phyloP scores from a whole-genome alignment of 2,329 filamentous ascomycete genomes.

The Diaporthe citrichinensis region DNA sequence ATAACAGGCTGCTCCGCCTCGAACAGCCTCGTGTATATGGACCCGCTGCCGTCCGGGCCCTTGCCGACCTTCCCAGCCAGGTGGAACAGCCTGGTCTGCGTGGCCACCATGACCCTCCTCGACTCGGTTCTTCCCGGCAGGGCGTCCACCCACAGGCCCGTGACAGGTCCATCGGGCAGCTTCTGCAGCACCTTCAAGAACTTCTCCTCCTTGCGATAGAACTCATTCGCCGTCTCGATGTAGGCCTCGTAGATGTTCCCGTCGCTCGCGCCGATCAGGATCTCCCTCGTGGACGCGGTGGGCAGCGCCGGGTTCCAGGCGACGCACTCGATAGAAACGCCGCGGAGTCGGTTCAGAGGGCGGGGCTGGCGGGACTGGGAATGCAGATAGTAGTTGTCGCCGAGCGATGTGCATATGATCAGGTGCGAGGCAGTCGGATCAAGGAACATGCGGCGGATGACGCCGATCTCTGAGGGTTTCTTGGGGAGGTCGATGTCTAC shows the following conservation, averaged over 20 bases:
- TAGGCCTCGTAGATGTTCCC: constrained; percentile 96
- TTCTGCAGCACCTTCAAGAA: constrained; percentile 89
- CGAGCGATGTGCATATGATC: constrained; percentile 89
- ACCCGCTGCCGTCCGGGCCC: constrained; percentile 83
- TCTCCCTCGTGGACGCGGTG: constrained; percentile 94
- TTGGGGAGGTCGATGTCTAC: constrained; percentile 97
- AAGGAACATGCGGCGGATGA: constrained; percentile 96
- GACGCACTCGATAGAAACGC: constrained; percentile 88
- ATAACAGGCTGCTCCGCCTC: constrained; percentile 85
- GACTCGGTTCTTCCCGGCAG: constrained; percentile 76
- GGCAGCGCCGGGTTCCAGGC: constrained; percentile 96
- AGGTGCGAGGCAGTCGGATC: constrained; percentile 97
- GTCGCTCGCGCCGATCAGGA: constrained; percentile 91
- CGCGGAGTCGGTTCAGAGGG: constrained; percentile 83
- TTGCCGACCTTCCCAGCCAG: constrained; percentile 83
- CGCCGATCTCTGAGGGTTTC: constrained; percentile 89
- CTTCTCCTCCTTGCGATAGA: constrained; percentile 95
- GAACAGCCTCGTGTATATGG: constrained; percentile 89
- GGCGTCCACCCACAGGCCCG: constrained; percentile 87
- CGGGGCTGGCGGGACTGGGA: constrained; percentile 93
- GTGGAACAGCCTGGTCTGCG: constrained; percentile 83
- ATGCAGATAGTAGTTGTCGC: constrained; percentile 98
- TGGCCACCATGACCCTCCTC: constrained; percentile 84
- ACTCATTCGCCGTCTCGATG: constrained; percentile 94
- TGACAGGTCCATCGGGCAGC: constrained; percentile 84